Percentiles rank a stretch among this genome's conserved stretches.
Evolutionary conservation across 495 filamentous ascomycete species (phyloP).

Genomic region (Apiosordaria backusii): DNA sequence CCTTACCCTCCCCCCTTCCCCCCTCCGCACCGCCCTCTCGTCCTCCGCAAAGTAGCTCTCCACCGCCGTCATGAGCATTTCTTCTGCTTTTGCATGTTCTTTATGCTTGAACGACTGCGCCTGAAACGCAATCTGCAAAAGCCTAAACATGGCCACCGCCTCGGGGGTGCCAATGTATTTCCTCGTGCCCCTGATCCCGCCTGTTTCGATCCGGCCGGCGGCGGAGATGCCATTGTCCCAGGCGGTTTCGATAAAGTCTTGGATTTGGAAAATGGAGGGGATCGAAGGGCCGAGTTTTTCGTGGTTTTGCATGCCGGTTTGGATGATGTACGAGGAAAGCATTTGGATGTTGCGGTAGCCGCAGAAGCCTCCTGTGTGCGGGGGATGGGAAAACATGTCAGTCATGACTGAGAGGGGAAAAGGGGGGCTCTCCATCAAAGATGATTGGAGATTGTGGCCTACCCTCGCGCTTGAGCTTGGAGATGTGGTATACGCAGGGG

Average conservation of each 20-base stretch:
- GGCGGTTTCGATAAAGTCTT: conserved; percentile 83
- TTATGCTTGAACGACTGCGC: conserved; percentile 37
- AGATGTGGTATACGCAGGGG: conserved; percentile 70
- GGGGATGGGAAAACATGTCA: neutral
- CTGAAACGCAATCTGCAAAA: conserved; percentile 57
- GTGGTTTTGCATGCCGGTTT: conserved; percentile 53
- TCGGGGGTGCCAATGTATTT: conserved; percentile 97
- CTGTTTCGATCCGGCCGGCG: conserved; percentile 73
- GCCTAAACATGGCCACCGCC: conserved; percentile 77
- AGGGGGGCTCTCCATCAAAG: no score
- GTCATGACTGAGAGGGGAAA: neutral
- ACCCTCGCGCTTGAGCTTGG: conserved; percentile 72
- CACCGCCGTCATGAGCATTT: conserved; percentile 58
- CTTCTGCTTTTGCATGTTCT: conserved; percentile 32
- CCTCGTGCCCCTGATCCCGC: conserved; percentile 79
- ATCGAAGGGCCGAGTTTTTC: conserved; percentile 56
- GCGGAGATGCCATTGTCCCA: conserved; percentile 86
- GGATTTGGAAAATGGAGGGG: conserved; percentile 79
- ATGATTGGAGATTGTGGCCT: neutral
- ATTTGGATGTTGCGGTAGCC: conserved; percentile 99
- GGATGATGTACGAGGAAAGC: conserved; percentile 74
- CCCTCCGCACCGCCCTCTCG: conserved; percentile 39
- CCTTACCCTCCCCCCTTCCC: conserved; percentile 51
- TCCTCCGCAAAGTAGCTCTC: conserved; percentile 62
- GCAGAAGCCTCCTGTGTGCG: conserved; percentile 71